Evolutionary conservation across 108 stramenopile species (phyloP).

Genomic region (Pseudonitzschia multistriata): DNA sequence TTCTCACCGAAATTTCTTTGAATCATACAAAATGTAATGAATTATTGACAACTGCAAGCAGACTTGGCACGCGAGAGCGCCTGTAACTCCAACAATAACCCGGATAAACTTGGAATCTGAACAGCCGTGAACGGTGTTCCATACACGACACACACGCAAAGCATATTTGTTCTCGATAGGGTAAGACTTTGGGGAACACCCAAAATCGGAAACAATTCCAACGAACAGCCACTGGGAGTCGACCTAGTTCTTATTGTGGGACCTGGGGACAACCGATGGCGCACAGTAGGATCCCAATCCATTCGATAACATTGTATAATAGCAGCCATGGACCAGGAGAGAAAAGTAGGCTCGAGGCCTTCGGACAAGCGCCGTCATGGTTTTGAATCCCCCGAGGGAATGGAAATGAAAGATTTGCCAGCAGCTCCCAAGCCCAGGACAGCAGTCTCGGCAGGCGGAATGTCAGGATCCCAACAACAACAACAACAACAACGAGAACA

Average conservation of each 20-base stretch:
- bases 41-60: background rate
- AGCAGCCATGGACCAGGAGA: background rate
- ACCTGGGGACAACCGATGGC: too few species aligned
- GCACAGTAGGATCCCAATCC: too few species aligned
- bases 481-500: slow-evolving; percentile 3
- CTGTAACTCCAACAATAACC: background rate
- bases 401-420: slow-evolving; percentile 28
- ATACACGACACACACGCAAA: background rate
- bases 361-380: slow-evolving; percentile 19
- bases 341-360: background rate
- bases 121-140: background rate
- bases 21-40: background rate
- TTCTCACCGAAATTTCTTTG: background rate
- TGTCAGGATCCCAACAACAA: background rate
- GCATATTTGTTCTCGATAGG: background rate
- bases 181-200: background rate
- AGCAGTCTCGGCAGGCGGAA: background rate
- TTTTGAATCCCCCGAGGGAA: slow-evolving; percentile 32
- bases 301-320: background rate
- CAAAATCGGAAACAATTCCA: background rate
- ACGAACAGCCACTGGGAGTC: background rate
- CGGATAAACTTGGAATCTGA: background rate
- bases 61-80: background rate
- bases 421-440: background rate
- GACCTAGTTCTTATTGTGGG: background rate